Evolutionary conservation across 2,329 filamentous ascomycete species (phyloP), one percentile per base, ranked within the genome.

Genomic region (Coniochaeta sp.): DNA sequence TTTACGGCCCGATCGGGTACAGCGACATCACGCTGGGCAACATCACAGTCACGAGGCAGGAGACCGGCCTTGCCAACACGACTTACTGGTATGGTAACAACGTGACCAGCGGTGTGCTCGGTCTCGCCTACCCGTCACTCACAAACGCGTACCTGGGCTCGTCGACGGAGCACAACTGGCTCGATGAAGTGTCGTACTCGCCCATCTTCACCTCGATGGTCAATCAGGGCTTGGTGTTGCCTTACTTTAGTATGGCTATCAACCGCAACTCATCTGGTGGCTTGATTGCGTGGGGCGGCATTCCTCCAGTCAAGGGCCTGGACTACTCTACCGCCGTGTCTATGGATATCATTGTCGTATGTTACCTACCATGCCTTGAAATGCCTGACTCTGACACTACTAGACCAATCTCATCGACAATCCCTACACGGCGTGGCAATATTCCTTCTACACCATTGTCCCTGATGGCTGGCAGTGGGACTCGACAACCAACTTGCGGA

Each of bases 381-480:
- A 19, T 22, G 31, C 4, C 22, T 12, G 31, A 34, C 7, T 34
- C 50, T 60, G 40, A 60, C 58, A 65, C 28, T 58, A n/a, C 24
- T 57, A 83, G 80, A 76, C 78, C 47, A 77, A 78, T 57, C 69
- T 83, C 36, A 72, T 69, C 31, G 58, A 69, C 16, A 61, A 66
- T 7, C 67, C 67, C 5, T 67, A 68, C 6, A 76, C 77, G 6
- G 69, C 76, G 1, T 79, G 71, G 69, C 68, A 75, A 61, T 78
- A 79, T 61, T 81, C 80, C 2, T 83, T 80, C 67, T 83, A 83
- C 65, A 82, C 81, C 19, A 76, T 83, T 60, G 70, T 82, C 56
- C 77, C 78, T 0, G 78, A 81, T 60, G 80, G 79, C 3, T 71
- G 81, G 61, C 68, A 70, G 62, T 81, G 74, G 66, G 79, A 74